Conservation (phyloP, 163 green algal species). For the Smithsoniella earleae region DNA sequence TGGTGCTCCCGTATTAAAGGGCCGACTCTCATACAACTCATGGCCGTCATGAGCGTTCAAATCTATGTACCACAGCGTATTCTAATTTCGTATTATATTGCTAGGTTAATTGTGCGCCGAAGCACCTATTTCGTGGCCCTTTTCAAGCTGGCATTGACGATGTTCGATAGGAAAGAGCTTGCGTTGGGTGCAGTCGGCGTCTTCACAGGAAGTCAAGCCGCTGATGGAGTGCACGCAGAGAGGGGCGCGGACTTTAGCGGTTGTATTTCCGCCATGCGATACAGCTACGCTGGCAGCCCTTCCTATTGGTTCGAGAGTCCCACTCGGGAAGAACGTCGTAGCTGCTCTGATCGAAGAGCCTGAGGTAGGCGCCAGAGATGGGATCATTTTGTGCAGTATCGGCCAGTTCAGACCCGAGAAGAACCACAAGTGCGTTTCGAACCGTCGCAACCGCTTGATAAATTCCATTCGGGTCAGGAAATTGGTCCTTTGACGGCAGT, state of each 20-base stretch:
- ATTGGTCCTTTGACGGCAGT: not conserved
- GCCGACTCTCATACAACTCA: too few species aligned
- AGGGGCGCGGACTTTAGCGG: not conserved
- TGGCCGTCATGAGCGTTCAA: too few species aligned
- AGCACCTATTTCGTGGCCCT: too few species aligned
- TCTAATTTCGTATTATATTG: too few species aligned
- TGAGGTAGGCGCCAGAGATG: not conserved
- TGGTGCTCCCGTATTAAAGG: too few species aligned
- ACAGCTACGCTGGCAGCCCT: conserved; percentile 61
- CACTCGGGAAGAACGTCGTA: conserved; percentile 46
- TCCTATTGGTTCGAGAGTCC: conserved; percentile 65
- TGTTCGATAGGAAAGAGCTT: too few species aligned
- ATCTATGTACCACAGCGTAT: too few species aligned
- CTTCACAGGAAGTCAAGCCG: too few species aligned
- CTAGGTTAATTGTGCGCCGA: too few species aligned
- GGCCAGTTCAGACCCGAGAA: conserved; percentile 97
- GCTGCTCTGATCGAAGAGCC: not conserved
- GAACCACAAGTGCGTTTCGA: conserved; percentile 63
- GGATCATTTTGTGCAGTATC: conserved; percentile 72
- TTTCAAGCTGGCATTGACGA: too few species aligned
- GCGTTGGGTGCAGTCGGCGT: too few species aligned
- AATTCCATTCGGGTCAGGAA: not conserved
- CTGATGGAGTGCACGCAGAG: too few species aligned
- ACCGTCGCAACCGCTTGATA: not conserved
- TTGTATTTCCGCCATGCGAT: conserved; percentile 90